Evolutionary conservation across 1,139 yeast genomes (phyloP).

Genomic region (Kazachstania sp.): DNA sequence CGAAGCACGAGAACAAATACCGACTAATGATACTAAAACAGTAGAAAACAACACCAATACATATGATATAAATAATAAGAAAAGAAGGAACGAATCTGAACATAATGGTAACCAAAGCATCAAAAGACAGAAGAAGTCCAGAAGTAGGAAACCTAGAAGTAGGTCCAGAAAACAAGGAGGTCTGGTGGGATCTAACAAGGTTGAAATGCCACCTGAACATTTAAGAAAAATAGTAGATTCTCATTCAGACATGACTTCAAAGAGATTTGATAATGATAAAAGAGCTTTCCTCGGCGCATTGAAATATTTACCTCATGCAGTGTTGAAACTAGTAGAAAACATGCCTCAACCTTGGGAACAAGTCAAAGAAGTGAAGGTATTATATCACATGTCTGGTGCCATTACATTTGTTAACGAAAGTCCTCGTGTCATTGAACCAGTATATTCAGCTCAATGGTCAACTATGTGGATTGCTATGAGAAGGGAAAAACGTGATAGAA

Average conservation of each 20-base stretch:
- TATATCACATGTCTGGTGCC: constrained; percentile 89
- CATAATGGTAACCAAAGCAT: constrained; percentile 33
- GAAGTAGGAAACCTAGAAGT: constrained; percentile 14
- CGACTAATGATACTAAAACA: neutral
- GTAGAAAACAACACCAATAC: neutral
- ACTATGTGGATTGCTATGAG: constrained; percentile 89
- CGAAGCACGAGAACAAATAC: too few species aligned
- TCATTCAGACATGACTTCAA: constrained; percentile 80
- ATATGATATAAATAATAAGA: neutral
- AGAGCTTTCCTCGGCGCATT: constrained; percentile 83
- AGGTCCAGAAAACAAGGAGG: constrained; percentile 30
- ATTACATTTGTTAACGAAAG: constrained; percentile 89
- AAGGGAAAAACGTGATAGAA: constrained; percentile 82
- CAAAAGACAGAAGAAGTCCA: constrained; percentile 41
- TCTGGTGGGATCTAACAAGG: constrained; percentile 51
- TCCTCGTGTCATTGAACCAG: constrained; percentile 88
- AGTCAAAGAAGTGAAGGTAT: constrained; percentile 72
- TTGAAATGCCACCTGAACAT: constrained; percentile 93
- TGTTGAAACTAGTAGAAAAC: constrained; percentile 77
- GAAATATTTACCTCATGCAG: constrained; percentile 93
- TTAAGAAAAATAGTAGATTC: constrained; percentile 73
- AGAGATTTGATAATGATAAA: constrained; percentile 77
- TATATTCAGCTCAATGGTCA: constrained; percentile 93
- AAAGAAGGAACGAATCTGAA: neutral
- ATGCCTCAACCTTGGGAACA: constrained; percentile 99